Percentiles rank a stretch among this genome's conserved stretches.
These are phyloP conservation scores for Malassezia dermatis DNA, from an alignment of 1,284 basidiomycete genomes.

Conservation along the genomic window DNA sequence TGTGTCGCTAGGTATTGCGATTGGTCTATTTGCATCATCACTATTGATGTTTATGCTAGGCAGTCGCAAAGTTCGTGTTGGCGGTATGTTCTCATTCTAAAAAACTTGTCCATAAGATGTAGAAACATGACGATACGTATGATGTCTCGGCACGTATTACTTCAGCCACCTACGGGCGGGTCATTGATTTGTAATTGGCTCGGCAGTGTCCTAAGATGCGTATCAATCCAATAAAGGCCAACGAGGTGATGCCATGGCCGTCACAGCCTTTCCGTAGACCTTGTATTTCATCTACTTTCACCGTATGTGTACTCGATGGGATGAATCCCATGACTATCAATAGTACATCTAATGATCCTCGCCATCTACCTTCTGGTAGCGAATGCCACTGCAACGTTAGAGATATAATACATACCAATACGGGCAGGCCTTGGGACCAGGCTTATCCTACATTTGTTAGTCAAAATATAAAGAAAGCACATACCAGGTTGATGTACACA, in stretches of 20 bases:
- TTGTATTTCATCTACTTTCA: not conserved
- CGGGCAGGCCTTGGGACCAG: conserved; percentile 34
- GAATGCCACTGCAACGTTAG: conserved; percentile 12
- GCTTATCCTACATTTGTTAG: conserved; percentile 47
- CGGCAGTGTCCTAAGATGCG: not conserved
- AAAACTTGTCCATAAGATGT: not conserved
- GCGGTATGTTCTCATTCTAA: conserved; percentile 40
- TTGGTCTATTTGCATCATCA: conserved; percentile 42
- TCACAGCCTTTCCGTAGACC: not conserved
- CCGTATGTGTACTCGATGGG: not conserved
- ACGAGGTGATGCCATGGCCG: not conserved
- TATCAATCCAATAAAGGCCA: too few relatives aligned
- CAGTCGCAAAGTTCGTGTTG: conserved; percentile 30
- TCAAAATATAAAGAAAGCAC: not conserved
- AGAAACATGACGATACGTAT: not conserved
- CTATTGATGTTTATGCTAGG: conserved; percentile 37
- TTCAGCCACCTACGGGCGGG: not conserved
- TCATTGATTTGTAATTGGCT: not conserved
- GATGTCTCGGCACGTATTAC: not conserved
- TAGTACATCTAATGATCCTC: conserved; percentile 2
- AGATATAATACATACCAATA: conserved; percentile 22
- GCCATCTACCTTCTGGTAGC: conserved; percentile 11
- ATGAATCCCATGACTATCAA: not conserved
- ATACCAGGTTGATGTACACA: conserved; percentile 74
- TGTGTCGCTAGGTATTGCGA: conserved; percentile 42